Conservation (phyloP, 108 stramenopile genomes). For the Aurantiochytrium sp. region DNA sequence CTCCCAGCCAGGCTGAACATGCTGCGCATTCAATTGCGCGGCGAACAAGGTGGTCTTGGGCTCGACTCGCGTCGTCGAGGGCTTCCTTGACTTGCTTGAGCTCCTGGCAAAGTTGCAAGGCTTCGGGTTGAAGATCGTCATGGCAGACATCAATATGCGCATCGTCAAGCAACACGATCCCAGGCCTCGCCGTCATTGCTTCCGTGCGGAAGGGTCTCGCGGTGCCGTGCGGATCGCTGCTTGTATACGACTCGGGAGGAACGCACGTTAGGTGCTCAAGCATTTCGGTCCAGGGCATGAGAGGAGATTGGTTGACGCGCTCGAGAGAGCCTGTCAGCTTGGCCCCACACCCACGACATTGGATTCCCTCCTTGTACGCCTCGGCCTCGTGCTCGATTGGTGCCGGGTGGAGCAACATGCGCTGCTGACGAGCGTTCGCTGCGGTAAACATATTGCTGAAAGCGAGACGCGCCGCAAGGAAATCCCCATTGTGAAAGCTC, state of each 20-base stretch:
- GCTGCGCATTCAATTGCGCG: neutral
- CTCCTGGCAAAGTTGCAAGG: neutral
- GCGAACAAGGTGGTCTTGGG: neutral
- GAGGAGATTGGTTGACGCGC: neutral
- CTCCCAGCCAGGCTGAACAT: neutral
- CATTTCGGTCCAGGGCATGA: slow-evolving; percentile 7
- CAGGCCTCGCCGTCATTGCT: neutral
- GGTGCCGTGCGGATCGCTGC: neutral
- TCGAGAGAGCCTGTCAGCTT: neutral
- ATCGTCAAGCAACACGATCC: neutral
- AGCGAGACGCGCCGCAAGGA: neutral
- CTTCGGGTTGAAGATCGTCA: neutral
- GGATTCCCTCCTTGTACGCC: neutral
- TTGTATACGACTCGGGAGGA: neutral
- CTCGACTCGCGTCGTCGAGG: neutral
- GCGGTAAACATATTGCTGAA: neutral
- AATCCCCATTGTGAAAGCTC: neutral
- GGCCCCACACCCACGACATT: neutral
- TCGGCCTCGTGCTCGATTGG: neutral
- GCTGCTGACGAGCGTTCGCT: neutral
- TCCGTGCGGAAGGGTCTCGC: neutral
- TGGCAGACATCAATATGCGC: neutral
- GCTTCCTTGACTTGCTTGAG: neutral
- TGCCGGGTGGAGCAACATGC: neutral
- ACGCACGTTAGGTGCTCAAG: neutral